Conservation (phyloP, 202 grass and related monocot species). For the Panicum virgatum region DNA sequence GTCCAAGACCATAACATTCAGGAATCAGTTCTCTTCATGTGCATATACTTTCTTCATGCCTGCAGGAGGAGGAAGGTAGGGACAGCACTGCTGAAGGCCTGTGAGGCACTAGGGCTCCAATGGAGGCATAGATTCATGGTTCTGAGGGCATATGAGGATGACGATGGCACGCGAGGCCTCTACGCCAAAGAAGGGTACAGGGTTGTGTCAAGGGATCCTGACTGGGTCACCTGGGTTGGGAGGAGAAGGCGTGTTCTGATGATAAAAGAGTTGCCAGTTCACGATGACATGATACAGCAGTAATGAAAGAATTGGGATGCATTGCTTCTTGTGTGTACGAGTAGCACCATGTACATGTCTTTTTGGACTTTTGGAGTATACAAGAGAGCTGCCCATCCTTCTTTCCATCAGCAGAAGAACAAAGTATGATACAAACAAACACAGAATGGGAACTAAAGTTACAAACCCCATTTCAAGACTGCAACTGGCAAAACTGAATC, state of each 20-base stretch:
- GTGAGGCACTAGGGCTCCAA: slow-evolving; percentile 52
- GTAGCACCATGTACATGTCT: neutral
- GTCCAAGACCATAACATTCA: neutral
- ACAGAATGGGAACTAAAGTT: neutral
- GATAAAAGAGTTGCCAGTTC: slow-evolving; percentile 58
- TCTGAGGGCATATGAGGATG: slow-evolving; percentile 79
- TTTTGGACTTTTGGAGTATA: neutral
- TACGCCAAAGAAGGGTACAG: slow-evolving; percentile 72
- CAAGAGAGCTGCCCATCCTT: neutral
- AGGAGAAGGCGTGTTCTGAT: slow-evolving; percentile 74
- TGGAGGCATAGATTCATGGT: slow-evolving; percentile 74
- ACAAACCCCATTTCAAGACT: too few species aligned
- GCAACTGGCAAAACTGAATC: too few species aligned
- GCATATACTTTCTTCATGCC: neutral
- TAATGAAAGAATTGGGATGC: slow-evolving; percentile 30
- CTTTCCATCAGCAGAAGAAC: neutral
- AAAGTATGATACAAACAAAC: neutral
- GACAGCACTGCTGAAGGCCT: slow-evolving; percentile 77
- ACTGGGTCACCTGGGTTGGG: slow-evolving; percentile 73
- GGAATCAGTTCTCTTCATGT: neutral
- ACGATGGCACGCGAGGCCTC: slow-evolving; percentile 53
- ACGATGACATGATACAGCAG: slow-evolving; percentile 28
- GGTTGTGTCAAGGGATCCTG: slow-evolving; percentile 63
- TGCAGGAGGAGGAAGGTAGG: slow-evolving; percentile 77
- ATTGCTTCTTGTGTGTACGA: neutral